Evolutionary conservation across 176 grass and related monocot species (phyloP).

Genomic region (Oryza glumipatula): DNA sequence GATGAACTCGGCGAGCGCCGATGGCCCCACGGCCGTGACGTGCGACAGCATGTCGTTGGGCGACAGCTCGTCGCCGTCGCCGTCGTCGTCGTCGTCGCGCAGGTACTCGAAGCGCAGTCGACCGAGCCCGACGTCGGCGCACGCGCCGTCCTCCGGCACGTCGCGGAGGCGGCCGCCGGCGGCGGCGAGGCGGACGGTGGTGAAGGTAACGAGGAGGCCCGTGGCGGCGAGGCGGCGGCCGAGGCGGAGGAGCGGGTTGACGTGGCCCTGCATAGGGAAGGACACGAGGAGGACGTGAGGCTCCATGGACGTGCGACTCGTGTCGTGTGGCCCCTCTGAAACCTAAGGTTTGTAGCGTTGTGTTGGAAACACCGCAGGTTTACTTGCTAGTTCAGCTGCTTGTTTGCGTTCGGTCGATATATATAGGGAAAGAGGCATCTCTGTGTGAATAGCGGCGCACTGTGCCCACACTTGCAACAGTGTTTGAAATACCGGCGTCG

Average conservation of each 20-base stretch:
- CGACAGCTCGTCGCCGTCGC: neutral
- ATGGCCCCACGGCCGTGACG: neutral
- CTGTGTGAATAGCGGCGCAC: neutral
- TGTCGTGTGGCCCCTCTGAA: neutral
- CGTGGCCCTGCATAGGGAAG: constrained; percentile 58
- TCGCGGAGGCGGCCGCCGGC: constrained; percentile 21
- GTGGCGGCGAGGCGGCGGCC: constrained; percentile 48
- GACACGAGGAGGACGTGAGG: constrained; percentile 66
- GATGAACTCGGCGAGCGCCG: constrained; percentile 33
- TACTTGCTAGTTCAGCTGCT: neutral
- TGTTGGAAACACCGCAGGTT: neutral
- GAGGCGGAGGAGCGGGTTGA: constrained; percentile 65
- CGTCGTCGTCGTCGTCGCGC: neutral
- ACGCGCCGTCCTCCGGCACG: neutral
- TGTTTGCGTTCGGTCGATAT: neutral
- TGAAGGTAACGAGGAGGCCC: constrained; percentile 65
- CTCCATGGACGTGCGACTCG: neutral
- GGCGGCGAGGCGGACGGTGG: constrained; percentile 48
- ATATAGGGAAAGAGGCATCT: neutral
- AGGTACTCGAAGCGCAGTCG: constrained; percentile 51
- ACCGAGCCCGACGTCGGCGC: neutral
- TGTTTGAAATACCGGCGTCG: too few species aligned
- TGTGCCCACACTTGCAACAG: too few species aligned
- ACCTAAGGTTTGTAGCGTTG: neutral
- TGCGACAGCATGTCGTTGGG: constrained; percentile 30